Evolutionary conservation across 129 eudicot genomes (phyloP).

Genomic region (Apium graveolens): DNA sequence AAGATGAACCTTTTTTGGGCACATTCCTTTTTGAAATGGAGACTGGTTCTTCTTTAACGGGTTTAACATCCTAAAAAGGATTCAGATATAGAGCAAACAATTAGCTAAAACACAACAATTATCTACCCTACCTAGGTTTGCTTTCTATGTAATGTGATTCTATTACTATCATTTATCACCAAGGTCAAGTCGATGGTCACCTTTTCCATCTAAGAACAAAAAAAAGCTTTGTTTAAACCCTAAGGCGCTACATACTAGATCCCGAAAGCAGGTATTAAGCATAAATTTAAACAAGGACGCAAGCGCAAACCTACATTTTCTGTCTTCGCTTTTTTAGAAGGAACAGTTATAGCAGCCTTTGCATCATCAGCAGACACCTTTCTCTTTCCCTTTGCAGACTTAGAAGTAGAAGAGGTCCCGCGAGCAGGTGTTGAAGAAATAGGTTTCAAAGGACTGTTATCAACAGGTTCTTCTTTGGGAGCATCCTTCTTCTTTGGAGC

Average conservation of each 20-base stretch:
- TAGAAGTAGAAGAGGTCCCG: conserved; percentile 55
- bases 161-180: too few relatives aligned
- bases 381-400: conserved; percentile 80
- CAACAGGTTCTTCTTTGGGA: conserved; percentile 79
- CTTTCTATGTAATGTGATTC: background rate
- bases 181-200: background rate
- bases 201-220: background rate
- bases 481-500: conserved; percentile 72
- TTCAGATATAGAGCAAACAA: background rate
- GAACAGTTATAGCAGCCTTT: conserved; percentile 36
- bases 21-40: conserved; percentile 32
- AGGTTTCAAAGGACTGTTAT: conserved; percentile 53
- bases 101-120: background rate
- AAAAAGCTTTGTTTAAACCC: background rate
- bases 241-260: background rate
- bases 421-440: conserved; percentile 44
- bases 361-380: conserved; percentile 52
- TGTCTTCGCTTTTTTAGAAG: conserved; percentile 74
- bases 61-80: conserved; percentile 52
- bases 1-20: conserved; percentile 32
- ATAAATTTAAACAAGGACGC: background rate
- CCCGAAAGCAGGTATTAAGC: background rate
- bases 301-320: conserved; percentile 41
- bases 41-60: conserved; percentile 48
- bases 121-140: background rate